Evolutionary conservation across 2,329 filamentous ascomycete genomes (phyloP), one percentile per base, ranked within the genome.

Genomic region (Graphilbum sp.): DNA sequence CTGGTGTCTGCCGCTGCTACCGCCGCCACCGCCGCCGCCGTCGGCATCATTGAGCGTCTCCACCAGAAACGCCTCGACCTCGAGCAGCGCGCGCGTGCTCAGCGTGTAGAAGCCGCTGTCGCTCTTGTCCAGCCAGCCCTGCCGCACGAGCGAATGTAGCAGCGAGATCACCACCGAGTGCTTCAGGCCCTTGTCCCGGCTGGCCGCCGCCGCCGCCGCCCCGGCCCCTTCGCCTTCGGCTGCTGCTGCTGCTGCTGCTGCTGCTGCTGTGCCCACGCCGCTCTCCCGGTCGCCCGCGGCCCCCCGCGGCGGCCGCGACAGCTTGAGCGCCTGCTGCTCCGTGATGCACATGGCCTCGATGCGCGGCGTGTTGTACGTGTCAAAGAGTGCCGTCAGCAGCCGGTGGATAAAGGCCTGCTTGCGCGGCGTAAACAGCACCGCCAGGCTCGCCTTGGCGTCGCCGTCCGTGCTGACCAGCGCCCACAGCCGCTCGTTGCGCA

Each of bases 381-480:
- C 84, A 53, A 96, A 98, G 72, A 98, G 93, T 48, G 72, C 75
- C 54, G 95, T 87, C 1, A 98, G 69, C 3, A 95, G 56, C 9
- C 90, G 69, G 58, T 92, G 90, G 39, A 96, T 72, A 54, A 85
- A 98, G 0, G 81, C 75, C 24, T 96, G 82, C 60, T 96, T 87
- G 47, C 94, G 86, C 0, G 84, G 63, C 8, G 67, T 71, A 52
- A 81, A 82, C 0, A 72, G 75, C 0, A 90, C 96, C 2, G 87
- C 85, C 30, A 95, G 68, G 51, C 95, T 88, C 0, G 85, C 92
- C 42, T 88, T 63, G 0, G 79, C 64, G 56, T 98, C 90, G 43
- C 79, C 85, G 10, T 81, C 79, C 1, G 79, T 84, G 59, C 98
- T 98, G 34, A 96, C 79, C 25, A 98, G 66, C 2, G 82, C 84